Percentiles rank a stretch among this genome's conserved stretches.
These are phyloP conservation scores for Suillus placidus DNA, from an alignment of 768 basidiomycete genomes.

Conservation along the genomic window DNA sequence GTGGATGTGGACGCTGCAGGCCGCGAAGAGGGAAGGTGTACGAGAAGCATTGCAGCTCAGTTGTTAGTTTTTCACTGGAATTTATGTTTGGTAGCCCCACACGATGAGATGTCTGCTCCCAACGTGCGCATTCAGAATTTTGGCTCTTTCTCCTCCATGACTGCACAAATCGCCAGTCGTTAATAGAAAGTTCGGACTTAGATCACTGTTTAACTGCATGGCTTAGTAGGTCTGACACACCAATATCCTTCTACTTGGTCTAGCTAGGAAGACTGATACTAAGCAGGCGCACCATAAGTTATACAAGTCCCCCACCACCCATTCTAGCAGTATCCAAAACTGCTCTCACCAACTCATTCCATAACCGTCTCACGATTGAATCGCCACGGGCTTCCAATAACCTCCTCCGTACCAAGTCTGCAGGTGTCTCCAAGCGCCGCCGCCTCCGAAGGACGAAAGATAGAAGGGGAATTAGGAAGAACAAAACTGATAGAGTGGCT, in stretches of 20 bases:
- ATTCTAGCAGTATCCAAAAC: constrained; percentile 71
- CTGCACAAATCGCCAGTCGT: neutral
- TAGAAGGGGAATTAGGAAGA: constrained; percentile 44
- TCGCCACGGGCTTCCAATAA: constrained; percentile 45
- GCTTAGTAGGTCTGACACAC: neutral
- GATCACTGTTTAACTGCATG: neutral
- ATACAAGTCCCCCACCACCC: constrained; percentile 81
- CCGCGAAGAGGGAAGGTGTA: constrained; percentile 19
- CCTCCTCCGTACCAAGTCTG: constrained; percentile 59
- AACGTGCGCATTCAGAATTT: neutral
- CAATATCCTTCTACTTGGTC: no score
- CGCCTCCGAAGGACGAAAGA: constrained; percentile 54
- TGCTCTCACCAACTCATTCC: constrained; percentile 55
- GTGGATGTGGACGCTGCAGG: no score
- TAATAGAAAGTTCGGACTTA: neutral
- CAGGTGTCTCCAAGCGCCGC: constrained; percentile 41
- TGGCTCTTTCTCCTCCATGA: no score
- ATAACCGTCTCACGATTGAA: constrained; percentile 44
- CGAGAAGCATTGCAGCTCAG: neutral
- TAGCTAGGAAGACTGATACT: neutral
- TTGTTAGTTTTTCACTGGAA: no score
- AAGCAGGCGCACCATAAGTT: constrained; percentile 11
- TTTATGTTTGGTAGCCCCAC: no score
- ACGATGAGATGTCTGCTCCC: neutral
- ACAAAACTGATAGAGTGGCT: constrained; percentile 46